Evolutionary conservation across 2,329 filamentous ascomycete genomes (phyloP).

Genomic region (Myriosclerotinia duriaeana): DNA sequence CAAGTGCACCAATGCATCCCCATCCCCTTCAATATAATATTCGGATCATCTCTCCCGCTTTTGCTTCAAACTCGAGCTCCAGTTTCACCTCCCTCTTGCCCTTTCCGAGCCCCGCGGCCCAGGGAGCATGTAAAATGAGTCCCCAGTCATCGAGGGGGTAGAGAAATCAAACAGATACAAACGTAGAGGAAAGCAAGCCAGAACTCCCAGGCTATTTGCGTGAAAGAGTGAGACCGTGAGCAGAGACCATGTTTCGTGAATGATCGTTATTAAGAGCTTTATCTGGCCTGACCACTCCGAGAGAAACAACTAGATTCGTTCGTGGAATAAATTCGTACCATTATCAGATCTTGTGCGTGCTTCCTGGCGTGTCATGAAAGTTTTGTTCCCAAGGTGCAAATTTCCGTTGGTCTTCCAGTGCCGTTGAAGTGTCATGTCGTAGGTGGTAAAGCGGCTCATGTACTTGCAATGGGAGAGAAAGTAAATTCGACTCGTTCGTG

Average conservation of each 20-base stretch:
- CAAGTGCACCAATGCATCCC: constrained; percentile 14
- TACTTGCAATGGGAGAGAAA: constrained; percentile 10
- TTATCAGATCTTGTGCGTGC: not conserved
- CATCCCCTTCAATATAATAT: not conserved
- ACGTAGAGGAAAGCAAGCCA: not conserved
- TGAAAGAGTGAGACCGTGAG: not conserved
- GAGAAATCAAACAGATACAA: constrained; percentile 10
- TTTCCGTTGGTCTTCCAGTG: not conserved
- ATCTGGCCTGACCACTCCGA: not conserved
- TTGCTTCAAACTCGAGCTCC: not conserved
- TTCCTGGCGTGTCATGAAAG: not conserved
- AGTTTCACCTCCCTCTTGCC: not conserved
- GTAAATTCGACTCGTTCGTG: constrained; percentile 7
- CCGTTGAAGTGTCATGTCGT: not conserved
- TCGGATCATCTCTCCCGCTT: constrained; percentile 1
- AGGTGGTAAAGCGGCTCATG: not conserved
- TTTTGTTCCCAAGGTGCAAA: not conserved
- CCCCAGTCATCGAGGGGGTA: not conserved
- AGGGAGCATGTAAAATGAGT: constrained; percentile 5
- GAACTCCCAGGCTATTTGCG: constrained; percentile 2
- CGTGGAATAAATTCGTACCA: not conserved
- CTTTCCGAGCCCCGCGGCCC: not conserved
- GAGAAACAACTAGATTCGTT: not conserved
- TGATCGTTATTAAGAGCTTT: not conserved
- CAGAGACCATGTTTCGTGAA: constrained; percentile 1